These are phyloP conservation scores for Botrytis paeoniae DNA, from an alignment of 2,329 filamentous ascomycete genomes.

Conservation along the genomic window DNA sequence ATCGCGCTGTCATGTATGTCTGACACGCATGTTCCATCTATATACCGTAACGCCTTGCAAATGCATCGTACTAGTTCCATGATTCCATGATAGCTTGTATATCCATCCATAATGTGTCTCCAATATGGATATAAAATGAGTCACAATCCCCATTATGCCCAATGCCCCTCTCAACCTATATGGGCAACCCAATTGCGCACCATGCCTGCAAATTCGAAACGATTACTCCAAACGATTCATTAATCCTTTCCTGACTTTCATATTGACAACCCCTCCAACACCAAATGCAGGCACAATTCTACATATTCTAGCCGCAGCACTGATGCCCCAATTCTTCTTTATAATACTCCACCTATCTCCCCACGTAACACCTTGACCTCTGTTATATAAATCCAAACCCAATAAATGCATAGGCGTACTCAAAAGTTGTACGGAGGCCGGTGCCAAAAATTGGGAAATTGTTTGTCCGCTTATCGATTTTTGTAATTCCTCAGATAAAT, in stretches of 20 bases:
- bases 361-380: slow-evolving; percentile 48
- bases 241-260: slow-evolving; percentile 61
- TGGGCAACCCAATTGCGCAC: not conserved
- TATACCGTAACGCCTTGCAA: slow-evolving; percentile 11
- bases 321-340: slow-evolving; percentile 72
- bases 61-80: not conserved
- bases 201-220: not conserved
- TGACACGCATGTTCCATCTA: slow-evolving; percentile 8
- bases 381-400: slow-evolving; percentile 83
- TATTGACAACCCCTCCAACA: slow-evolving; percentile 82
- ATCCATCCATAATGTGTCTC: not conserved
- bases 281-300: slow-evolving; percentile 88
- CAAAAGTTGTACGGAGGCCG: slow-evolving; percentile 73
- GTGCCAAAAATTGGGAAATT: slow-evolving; percentile 75
- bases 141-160: not conserved
- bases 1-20: slow-evolving; percentile 4
- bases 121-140: not conserved
- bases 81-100: slow-evolving; percentile 1
- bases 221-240: slow-evolving; percentile 45
- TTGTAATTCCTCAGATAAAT: slow-evolving; percentile 52
- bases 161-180: not conserved
- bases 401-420: slow-evolving; percentile 83
- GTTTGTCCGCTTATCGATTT: slow-evolving; percentile 52
- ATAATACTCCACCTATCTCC: slow-evolving; percentile 64
- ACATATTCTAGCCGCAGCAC: slow-evolving; percentile 71